These are phyloP conservation scores for Pinus albicaulis DNA, from an alignment of 75 land plant genomes.

Conservation along the genomic window DNA sequence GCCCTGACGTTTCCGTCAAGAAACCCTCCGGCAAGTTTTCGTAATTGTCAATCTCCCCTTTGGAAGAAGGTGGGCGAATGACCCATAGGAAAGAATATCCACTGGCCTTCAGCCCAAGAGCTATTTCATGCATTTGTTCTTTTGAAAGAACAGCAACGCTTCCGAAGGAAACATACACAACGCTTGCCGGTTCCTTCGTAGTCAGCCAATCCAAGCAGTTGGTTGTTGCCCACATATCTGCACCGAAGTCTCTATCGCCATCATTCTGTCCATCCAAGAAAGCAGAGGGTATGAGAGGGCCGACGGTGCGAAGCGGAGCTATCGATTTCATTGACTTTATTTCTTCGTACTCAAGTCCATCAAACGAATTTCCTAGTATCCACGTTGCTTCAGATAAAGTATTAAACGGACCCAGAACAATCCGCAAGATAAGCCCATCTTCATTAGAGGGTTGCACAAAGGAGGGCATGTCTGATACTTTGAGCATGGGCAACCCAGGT, in stretches of 20 bases:
- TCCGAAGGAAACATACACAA: constrained; percentile 39
- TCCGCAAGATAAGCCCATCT: not conserved
- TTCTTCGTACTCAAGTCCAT: constrained; percentile 21
- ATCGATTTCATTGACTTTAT: constrained; percentile 16
- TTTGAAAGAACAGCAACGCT: constrained; percentile 21
- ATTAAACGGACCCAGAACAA: not conserved
- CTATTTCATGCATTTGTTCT: constrained; percentile 31
- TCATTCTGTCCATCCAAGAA: not conserved
- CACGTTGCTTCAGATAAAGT: constrained; percentile 9
- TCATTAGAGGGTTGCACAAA: constrained; percentile 17
- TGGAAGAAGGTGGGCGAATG: not conserved
- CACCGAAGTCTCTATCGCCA: not conserved
- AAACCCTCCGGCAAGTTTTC: not conserved
- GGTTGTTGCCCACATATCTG: constrained; percentile 17
- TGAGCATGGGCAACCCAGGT: constrained; percentile 22
- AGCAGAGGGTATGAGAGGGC: constrained; percentile 22
- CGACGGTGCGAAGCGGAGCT: constrained; percentile 18
- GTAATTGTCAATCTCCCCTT: not conserved
- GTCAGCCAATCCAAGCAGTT: constrained; percentile 36
- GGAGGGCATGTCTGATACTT: constrained; percentile 22
- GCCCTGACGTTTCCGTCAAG: not conserved
- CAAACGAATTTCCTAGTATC: constrained; percentile 24
- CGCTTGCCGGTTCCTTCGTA: constrained; percentile 15
- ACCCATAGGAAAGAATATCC: constrained; percentile 40
- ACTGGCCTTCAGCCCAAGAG: constrained; percentile 18